phyloP scores from a whole-genome alignment of 2,329 filamentous ascomycete species.

The Zymoseptoria brevis region DNA sequence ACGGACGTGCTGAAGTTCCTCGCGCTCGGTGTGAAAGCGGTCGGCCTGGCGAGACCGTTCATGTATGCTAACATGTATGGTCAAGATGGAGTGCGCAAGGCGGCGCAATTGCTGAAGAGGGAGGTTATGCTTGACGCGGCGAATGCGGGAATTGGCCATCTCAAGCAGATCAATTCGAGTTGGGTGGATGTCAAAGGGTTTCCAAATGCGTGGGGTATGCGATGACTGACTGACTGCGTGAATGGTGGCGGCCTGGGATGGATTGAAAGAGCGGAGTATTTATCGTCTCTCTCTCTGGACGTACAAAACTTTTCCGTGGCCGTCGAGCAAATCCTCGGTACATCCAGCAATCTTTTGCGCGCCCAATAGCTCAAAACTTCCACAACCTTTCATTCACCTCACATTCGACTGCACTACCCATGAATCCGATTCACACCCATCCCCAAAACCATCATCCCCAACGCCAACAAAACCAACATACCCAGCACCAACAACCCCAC shows the following conservation, averaged over 20 bases:
- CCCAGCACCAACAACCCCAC: conserved; percentile 5
- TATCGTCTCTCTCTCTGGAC: too few relatives aligned
- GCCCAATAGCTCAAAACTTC: too few relatives aligned
- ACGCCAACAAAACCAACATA: conserved; percentile 6
- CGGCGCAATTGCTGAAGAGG: conserved; percentile 43
- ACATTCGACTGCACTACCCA: neutral
- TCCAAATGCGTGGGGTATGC: neutral
- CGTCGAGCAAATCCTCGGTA: too few relatives aligned
- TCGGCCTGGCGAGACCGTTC: conserved; percentile 42
- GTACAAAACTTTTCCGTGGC: too few relatives aligned
- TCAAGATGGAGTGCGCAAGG: conserved; percentile 50
- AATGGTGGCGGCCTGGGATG: too few relatives aligned
- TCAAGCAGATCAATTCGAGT: conserved; percentile 10
- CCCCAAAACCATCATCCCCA: conserved; percentile 5
- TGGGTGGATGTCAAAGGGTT: neutral
- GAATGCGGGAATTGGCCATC: conserved; percentile 11
- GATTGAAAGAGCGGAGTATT: too few relatives aligned
- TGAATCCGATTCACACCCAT: neutral
- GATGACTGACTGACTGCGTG: neutral
- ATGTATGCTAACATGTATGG: conserved; percentile 51
- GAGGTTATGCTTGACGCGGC: conserved; percentile 34
- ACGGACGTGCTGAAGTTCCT: conserved; percentile 31
- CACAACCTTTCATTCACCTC: neutral
- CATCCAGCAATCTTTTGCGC: too few relatives aligned
- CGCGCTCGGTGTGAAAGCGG: conserved; percentile 32